phyloP scores from a whole-genome alignment of 768 basidiomycete genomes.

The Xanthoconium purpureum region DNA sequence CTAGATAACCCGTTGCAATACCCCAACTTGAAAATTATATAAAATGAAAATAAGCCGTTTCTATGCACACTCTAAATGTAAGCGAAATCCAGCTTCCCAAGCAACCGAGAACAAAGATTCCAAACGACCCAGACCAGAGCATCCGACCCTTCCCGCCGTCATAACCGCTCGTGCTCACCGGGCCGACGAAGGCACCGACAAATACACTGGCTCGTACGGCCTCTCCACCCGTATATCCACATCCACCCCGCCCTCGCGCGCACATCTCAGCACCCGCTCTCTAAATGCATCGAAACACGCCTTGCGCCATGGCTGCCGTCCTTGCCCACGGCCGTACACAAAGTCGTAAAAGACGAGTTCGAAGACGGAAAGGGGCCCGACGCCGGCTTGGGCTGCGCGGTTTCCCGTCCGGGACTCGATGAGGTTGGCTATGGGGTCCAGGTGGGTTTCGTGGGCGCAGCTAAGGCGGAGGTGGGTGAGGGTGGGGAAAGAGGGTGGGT shows the following conservation, averaged over 20 bases:
- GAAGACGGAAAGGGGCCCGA: conserved; percentile 13
- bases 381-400: conserved; percentile 6
- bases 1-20: too few relatives aligned
- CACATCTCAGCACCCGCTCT: conserved; percentile 20
- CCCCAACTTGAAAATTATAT: too few relatives aligned
- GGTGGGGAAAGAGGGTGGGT: conserved; percentile 8
- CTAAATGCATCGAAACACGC: conserved; percentile 19
- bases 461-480: conserved; percentile 20
- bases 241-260: conserved; percentile 20
- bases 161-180: neutral
- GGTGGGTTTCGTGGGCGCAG: conserved; percentile 21
- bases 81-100: too few relatives aligned
- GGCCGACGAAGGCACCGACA: conserved; percentile 11
- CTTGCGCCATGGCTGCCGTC: conserved; percentile 12
- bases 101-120: too few relatives aligned
- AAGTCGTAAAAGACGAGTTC: conserved; percentile 27
- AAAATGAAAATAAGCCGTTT: too few relatives aligned
- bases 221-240: conserved; percentile 25
- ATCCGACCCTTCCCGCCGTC: too few relatives aligned
- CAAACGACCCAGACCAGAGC: too few relatives aligned
- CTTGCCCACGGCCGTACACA: conserved; percentile 9
- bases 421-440: conserved; percentile 14
- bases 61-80: too few relatives aligned
- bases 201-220: conserved; percentile 27
- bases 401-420: conserved; percentile 18